These are phyloP conservation scores for Populus tremula DNA, from an alignment of 345 rosid genomes.

Conservation along the genomic window DNA sequence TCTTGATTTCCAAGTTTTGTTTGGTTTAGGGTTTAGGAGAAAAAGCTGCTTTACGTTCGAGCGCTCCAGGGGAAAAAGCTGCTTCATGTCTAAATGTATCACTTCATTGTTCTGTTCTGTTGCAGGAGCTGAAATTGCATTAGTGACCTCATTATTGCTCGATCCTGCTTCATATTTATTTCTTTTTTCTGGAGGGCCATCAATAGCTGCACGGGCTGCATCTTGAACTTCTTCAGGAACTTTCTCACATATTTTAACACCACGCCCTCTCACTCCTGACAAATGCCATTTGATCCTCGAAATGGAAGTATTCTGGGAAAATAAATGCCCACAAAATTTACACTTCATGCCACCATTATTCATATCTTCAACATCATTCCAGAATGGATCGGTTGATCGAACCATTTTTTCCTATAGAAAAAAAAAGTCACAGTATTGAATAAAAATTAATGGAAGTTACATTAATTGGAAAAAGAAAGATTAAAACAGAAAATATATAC, in stretches of 20 bases:
- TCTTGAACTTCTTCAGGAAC: slow-evolving; percentile 5
- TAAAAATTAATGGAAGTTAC: no score
- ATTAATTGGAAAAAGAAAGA: no score
- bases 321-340: not conserved
- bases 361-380: not conserved
- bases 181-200: not conserved
- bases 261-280: slow-evolving; percentile 2
- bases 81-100: no score
- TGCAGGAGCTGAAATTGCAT: not conserved
- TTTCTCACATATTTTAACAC: not conserved
- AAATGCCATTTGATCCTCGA: slow-evolving; percentile 14
- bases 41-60: no score
- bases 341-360: not conserved
- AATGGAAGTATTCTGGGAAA: not conserved
- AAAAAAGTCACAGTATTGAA: not conserved
- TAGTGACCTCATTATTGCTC: not conserved
- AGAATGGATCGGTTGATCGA: not conserved
- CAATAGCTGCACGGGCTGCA: slow-evolving; percentile 1
- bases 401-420: no score
- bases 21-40: no score
- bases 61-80: no score
- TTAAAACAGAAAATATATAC: no score
- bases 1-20: no score
- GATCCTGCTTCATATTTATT: not conserved
- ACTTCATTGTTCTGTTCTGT: not conserved